These are phyloP conservation scores for Blastobotrys arbuscula DNA, from an alignment of 1,139 yeast species.

Conservation along the genomic window DNA sequence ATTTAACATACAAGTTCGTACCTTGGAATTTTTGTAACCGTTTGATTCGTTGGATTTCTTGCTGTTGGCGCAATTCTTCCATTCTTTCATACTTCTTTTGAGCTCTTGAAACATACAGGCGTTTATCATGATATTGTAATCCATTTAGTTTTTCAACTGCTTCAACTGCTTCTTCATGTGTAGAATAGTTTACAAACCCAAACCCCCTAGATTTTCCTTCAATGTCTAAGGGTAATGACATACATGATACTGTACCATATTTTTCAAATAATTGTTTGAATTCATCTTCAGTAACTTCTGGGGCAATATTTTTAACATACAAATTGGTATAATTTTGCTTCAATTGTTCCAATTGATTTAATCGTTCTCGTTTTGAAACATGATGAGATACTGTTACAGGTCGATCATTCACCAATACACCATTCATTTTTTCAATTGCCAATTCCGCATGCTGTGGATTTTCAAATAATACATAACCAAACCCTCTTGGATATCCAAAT, in stretches of 20 bases:
- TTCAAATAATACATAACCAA: constrained; percentile 59
- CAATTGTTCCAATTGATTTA: constrained; percentile 74
- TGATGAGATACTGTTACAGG: constrained; percentile 88
- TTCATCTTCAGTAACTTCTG: constrained; percentile 55
- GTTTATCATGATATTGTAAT: constrained; percentile 66
- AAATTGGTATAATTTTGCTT: constrained; percentile 83
- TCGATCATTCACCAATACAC: constrained; percentile 83
- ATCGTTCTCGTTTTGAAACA: constrained; percentile 78
- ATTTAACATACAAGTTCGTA: constrained; percentile 83
- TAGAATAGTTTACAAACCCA: constrained; percentile 80
- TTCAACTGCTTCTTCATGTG: constrained; percentile 71
- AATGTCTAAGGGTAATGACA: constrained; percentile 67
- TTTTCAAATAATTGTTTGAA: constrained; percentile 58
- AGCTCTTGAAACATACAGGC: constrained; percentile 83
- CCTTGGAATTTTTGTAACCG: constrained; percentile 79
- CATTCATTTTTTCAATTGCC: constrained; percentile 72
- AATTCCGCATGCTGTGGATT: constrained; percentile 64
- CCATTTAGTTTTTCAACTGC: constrained; percentile 82
- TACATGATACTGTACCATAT: constrained; percentile 53
- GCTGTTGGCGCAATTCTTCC: constrained; percentile 80
- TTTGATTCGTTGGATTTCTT: constrained; percentile 73
- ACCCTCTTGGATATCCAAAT: constrained; percentile 52
- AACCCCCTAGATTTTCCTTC: constrained; percentile 82
- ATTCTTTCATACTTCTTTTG: constrained; percentile 89
- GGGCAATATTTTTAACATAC: constrained; percentile 73